Base-by-base conservation (phyloP, 768 basidiomycete species). In the Tylopilus balloui region DNA sequence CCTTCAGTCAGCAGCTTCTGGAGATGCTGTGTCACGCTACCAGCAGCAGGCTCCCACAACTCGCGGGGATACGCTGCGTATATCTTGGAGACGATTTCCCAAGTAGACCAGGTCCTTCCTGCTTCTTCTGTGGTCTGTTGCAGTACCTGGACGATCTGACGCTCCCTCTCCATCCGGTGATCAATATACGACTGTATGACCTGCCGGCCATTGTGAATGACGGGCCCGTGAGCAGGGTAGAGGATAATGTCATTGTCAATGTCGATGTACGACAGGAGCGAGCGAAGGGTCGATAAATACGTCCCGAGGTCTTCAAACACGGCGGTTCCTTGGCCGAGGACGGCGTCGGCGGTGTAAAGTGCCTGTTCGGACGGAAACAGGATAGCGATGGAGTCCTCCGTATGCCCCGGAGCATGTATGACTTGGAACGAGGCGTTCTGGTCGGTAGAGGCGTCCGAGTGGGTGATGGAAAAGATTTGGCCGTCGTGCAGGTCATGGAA, bases 211-310 rank as follows among this genome's bases (percentile, higher is more conserved):
- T 88, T 73, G 6, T 66, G 51, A 2, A 94, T 78, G 28, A 88
- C 81, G 6, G 88, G 85, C 0, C 95, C 95, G 54, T 98, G 95
- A 1, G 82, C 92, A 0, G 94, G 93, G 63, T 92, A 94, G n/a
- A 97, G 72, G 14, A 58, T 56, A 20, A 70, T 69, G 60, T 79
- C 77, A 9, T 69, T 10, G 32, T 34, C n/a, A 0, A 17, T 69
- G 55, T 76, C 76, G 24, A 55, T 42, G 49, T 66, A 57, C 12
- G 61, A 66, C 15, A 82, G 69, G 69, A 91, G 76, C 54, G 67
- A 75, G 36, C 72, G 73, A 37, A 95, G 75, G 50, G 82, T 84
- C 5, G 70, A 52, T 19, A 94, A 66, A 59, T 93, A 96, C 5
- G 76, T 59, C 0, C 75, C 71, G 13, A 97, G 79, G 58, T 95